These are phyloP conservation scores for Alternaria solani DNA, from an alignment of 2,329 filamentous ascomycete genomes.

Conservation along the genomic window DNA sequence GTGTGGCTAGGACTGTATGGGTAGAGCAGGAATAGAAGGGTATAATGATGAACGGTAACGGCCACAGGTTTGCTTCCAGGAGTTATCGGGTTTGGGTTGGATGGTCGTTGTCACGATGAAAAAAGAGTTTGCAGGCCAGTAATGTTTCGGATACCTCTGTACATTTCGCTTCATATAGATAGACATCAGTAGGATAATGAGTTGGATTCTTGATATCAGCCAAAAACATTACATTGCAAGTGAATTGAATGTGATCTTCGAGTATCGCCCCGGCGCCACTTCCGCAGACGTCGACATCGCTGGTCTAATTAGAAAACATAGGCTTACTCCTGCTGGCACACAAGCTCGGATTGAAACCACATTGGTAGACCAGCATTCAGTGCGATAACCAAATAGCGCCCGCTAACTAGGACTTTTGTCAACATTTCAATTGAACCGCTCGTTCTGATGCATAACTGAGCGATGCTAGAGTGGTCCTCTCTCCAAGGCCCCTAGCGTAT, in stretches of 20 bases:
- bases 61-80: not conserved
- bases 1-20: constrained; percentile 25
- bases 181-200: not conserved
- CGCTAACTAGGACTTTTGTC: not conserved
- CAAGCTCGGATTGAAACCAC: too few relatives aligned
- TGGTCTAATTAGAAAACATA: not conserved
- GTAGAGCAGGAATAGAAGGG: constrained; percentile 5
- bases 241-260: not conserved
- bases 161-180: not conserved
- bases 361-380: not conserved
- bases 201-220: not conserved
- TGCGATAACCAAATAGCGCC: not conserved
- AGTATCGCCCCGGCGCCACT: not conserved
- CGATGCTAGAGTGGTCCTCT: constrained; percentile 18
- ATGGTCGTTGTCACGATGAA: not conserved
- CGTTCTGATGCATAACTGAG: not conserved
- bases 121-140: not conserved
- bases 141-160: not conserved
- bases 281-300: not conserved
- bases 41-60: not conserved
- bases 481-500: constrained; percentile 28
- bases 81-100: not conserved
- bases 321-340: not conserved
- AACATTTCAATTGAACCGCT: not conserved
- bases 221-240: too few relatives aligned